phyloP scores from a whole-genome alignment of 257 asterid genomes.

The Jaltomata sinuosa region DNA sequence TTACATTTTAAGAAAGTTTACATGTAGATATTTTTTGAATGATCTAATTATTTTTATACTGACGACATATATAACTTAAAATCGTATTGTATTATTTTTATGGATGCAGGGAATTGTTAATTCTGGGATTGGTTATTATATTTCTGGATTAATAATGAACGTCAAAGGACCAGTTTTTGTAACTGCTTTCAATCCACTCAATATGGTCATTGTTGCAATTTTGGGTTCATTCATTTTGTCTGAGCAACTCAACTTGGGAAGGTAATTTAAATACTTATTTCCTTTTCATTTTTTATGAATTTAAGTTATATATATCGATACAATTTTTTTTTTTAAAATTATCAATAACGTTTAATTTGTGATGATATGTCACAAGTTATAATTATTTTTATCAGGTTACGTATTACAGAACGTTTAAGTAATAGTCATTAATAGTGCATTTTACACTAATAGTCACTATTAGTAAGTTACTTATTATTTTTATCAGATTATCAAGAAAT shows the following conservation, averaged over 20 bases:
- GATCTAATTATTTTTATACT: not conserved
- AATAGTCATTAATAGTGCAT: too few species aligned
- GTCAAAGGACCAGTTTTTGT: conserved; percentile 41
- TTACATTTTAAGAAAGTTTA: not conserved
- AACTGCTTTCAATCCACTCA: conserved; percentile 35
- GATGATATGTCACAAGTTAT: too few species aligned
- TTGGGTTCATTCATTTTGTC: conserved; percentile 29
- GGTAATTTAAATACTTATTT: conserved; percentile 1
- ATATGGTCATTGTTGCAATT: conserved; percentile 40
- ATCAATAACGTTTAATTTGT: not conserved
- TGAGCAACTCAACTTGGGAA: conserved; percentile 34
- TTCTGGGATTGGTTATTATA: conserved; percentile 38
- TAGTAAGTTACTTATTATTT: not conserved
- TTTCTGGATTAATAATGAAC: conserved; percentile 38
- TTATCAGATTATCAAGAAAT: too few species aligned
- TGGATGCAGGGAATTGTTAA: conserved; percentile 47
- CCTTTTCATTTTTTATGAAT: not conserved
- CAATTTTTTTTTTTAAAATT: too few species aligned
- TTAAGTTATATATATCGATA: not conserved
- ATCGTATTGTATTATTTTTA: not conserved
- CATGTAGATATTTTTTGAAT: not conserved
- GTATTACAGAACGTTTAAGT: too few species aligned
- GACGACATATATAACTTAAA: not conserved
- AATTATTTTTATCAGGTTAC: too few species aligned
- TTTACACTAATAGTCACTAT: too few species aligned